phyloP scores from a whole-genome alignment of 1,284 basidiomycete species.

The Flammula alnicola region DNA sequence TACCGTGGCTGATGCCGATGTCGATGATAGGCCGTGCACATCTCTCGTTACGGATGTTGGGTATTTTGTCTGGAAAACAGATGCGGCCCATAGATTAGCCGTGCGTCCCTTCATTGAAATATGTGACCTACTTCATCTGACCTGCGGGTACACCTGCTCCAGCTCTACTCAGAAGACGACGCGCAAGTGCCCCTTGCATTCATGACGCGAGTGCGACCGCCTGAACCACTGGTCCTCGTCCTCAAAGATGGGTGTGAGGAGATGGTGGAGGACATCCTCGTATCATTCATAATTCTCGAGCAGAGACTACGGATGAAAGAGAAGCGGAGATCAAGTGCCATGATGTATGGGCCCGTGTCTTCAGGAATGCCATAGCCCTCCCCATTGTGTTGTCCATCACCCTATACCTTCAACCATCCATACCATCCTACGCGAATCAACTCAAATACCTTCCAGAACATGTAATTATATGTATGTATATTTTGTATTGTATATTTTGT shows the following conservation, averaged over 20 bases:
- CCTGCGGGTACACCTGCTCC: neutral
- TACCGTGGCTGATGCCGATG: neutral
- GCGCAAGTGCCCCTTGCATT: constrained; percentile 11
- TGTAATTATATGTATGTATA: too few relatives aligned
- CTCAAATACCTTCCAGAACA: too few relatives aligned
- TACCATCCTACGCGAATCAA: too few relatives aligned
- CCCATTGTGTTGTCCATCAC: too few relatives aligned
- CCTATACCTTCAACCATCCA: neutral
- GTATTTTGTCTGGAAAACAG: constrained; percentile 18
- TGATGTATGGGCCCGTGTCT: constrained; percentile 17
- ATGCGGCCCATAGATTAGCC: constrained; percentile 14
- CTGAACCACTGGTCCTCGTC: constrained; percentile 9
- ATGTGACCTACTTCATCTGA: too few relatives aligned
- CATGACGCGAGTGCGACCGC: constrained; percentile 1
- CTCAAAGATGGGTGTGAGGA: constrained; percentile 11
- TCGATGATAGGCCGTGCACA: constrained; percentile 6
- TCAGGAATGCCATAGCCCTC: neutral
- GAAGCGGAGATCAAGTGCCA: constrained; percentile 13
- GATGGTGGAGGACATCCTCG: constrained; percentile 17
- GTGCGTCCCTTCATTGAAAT: neutral
- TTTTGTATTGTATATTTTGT: too few relatives aligned
- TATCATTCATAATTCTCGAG: constrained; percentile 20
- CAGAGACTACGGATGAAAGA: constrained; percentile 20
- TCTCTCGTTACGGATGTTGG: constrained; percentile 15
- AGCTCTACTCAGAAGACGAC: constrained; percentile 15